phyloP scores from a whole-genome alignment of 1,284 basidiomycete species.

The Gymnopus androsaceus region DNA sequence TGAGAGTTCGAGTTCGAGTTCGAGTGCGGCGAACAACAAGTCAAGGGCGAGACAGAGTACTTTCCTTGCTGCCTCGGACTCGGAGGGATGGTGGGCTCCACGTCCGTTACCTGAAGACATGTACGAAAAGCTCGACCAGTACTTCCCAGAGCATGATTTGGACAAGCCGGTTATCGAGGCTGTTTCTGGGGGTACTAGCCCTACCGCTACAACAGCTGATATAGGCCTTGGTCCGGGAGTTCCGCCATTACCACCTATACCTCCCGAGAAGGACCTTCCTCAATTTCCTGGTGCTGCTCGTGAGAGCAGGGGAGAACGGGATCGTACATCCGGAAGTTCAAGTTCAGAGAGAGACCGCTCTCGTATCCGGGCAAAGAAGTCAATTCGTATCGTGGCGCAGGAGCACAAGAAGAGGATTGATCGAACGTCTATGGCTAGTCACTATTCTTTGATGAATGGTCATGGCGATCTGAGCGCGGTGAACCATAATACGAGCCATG shows the following conservation, averaged over 20 bases:
- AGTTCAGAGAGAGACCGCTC: slow-evolving; percentile 43
- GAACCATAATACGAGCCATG: background rate
- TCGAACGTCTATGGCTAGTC: slow-evolving; percentile 47
- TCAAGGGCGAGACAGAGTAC: slow-evolving; percentile 48
- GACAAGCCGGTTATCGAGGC: slow-evolving; percentile 95
- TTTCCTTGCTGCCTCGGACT: slow-evolving; percentile 47
- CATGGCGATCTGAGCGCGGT: background rate
- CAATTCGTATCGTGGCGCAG: slow-evolving; percentile 90
- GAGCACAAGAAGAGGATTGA: slow-evolving; percentile 74
- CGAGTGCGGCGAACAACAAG: slow-evolving; percentile 23
- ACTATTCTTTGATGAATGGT: background rate
- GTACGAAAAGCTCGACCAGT: slow-evolving; percentile 90
- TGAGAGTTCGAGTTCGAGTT: slow-evolving; percentile 10
- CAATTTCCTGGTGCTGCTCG: slow-evolving; percentile 30
- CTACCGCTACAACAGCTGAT: slow-evolving; percentile 65
- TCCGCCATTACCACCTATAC: slow-evolving; percentile 36
- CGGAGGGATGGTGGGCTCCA: slow-evolving; percentile 71
- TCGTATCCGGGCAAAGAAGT: slow-evolving; percentile 68
- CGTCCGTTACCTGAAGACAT: slow-evolving; percentile 94
- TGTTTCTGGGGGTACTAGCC: slow-evolving; percentile 75
- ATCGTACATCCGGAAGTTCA: background rate
- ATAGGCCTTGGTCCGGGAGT: slow-evolving; percentile 25
- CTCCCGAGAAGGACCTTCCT: slow-evolving; percentile 23
- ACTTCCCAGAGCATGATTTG: slow-evolving; percentile 95
- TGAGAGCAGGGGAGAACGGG: background rate